These are phyloP conservation scores for Plantago ovata DNA, from an alignment of 257 asterid genomes.

Conservation along the genomic window DNA sequence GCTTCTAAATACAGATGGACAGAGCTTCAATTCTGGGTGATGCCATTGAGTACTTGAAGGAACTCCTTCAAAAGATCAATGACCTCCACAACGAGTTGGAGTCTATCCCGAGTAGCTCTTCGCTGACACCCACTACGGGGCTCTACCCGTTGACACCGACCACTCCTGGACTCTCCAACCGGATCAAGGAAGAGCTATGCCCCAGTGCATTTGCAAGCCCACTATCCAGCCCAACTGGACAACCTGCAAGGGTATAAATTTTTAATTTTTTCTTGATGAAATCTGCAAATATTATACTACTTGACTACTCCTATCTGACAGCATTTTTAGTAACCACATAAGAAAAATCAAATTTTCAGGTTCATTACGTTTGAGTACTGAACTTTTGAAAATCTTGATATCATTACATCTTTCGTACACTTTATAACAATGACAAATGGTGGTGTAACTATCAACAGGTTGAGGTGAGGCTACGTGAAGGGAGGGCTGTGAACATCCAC, in stretches of 20 bases:
- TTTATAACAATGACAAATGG: background rate
- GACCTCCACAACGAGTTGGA: constrained; percentile 72
- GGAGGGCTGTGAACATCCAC: constrained; percentile 64
- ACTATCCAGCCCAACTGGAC: constrained; percentile 61
- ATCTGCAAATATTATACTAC: background rate
- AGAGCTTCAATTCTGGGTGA: constrained; percentile 83
- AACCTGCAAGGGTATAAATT: constrained; percentile 52
- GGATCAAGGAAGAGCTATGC: constrained; percentile 65
- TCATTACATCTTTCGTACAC: too few relatives aligned
- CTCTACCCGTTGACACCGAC: constrained; percentile 58
- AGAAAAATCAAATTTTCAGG: too few relatives aligned
- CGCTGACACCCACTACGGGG: constrained; percentile 30
- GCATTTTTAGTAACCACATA: background rate
- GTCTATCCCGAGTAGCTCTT: constrained; percentile 41
- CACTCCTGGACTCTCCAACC: constrained; percentile 37
- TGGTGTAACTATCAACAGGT: constrained; percentile 33
- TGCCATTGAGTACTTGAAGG: constrained; percentile 69
- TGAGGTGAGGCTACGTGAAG: constrained; percentile 66
- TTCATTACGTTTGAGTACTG: too few relatives aligned
- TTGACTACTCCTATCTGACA: background rate
- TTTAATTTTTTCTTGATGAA: background rate
- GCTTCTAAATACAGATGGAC: constrained; percentile 50
- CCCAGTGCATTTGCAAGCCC: constrained; percentile 63
- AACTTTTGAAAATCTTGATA: too few relatives aligned
- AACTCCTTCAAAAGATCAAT: constrained; percentile 61